Base-by-base conservation (phyloP, 805 yeast genomes). In the Sugiyamaella lignohabitans region DNA sequence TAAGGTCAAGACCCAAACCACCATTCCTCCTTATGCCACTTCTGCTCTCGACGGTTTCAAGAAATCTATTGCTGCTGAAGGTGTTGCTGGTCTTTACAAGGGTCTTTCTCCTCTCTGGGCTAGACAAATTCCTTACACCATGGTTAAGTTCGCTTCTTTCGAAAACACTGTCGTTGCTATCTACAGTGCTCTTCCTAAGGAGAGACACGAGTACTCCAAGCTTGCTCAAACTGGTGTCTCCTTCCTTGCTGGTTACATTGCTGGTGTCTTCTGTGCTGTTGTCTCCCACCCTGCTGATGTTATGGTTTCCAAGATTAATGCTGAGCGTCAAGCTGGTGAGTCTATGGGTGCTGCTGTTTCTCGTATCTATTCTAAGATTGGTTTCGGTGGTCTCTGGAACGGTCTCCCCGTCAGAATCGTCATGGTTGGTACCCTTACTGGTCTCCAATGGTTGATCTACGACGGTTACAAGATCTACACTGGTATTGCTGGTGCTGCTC, bases 211-310 rank as follows among this genome's bases (percentile, higher is more conserved):
- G 49, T 87, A 85, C 73, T 70, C 86, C 10, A 66, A 80, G 38
- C 55, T 81, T 38, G 82, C 83, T 60, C 97, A 93, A 69, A 91
- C 96, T 19, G 95, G 96, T 43, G 95, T 93, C 36, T 87, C 96
- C 20, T 93, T 91, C 71, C 72, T 81, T 41, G 96, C 96, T 66
- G 98, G 98, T 64, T 91, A 91, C 71, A 78, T 91, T 62, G 98
- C 98, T 8, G 98, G 98, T 81, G 82, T 93, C 47, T 79, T 89
- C 71, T 91, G 97, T 73, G 98, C 98, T 5, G 71, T 84, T 44
- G 93, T 89, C 16, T 89, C 97, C 22, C 97, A 93, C 66, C 98
- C 98, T 18, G 98, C 98, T n/a, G 98, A 91, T 67, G 97, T 91
- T 29, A 82, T 93, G 95, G 98, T 91, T 21, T 85, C 95, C 42